These are phyloP conservation scores for Bisporella sp. DNA, from an alignment of 2,329 filamentous ascomycete species.

Conservation along the genomic window DNA sequence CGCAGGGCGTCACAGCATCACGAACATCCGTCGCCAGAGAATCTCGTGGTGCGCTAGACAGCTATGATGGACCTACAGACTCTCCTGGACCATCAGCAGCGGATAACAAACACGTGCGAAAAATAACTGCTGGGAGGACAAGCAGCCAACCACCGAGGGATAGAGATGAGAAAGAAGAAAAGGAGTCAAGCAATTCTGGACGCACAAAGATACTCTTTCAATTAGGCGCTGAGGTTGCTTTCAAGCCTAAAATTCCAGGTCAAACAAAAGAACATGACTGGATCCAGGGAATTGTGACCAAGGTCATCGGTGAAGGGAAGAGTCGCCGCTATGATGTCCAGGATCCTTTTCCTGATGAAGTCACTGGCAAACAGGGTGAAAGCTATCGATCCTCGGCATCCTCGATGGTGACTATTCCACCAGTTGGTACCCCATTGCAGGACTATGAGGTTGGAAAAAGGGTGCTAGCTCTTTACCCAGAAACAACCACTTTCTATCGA, in stretches of 20 bases:
- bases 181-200: slow-evolving; percentile 9
- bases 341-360: slow-evolving; percentile 70
- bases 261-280: slow-evolving; percentile 49
- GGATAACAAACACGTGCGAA: slow-evolving; percentile 22
- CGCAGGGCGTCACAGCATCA: slow-evolving; percentile 6
- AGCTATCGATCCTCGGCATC: slow-evolving; percentile 64
- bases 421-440: slow-evolving; percentile 50
- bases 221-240: slow-evolving; percentile 59
- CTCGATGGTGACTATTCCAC: slow-evolving; percentile 71
- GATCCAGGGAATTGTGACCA: slow-evolving; percentile 73
- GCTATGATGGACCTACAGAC: slow-evolving; percentile 23
- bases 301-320: slow-evolving; percentile 69
- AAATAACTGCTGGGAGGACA: slow-evolving; percentile 17
- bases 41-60: slow-evolving; percentile 20
- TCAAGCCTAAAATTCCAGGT: slow-evolving; percentile 49
- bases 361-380: slow-evolving; percentile 54
- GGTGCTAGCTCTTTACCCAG: slow-evolving; percentile 72
- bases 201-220: slow-evolving; percentile 48
- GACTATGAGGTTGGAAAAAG: slow-evolving; percentile 59
- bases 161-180: slow-evolving; percentile 18
- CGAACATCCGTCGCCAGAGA: slow-evolving; percentile 17
- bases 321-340: slow-evolving; percentile 73
- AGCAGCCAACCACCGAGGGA: slow-evolving; percentile 25
- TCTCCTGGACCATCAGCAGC: slow-evolving; percentile 25
- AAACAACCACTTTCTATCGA: slow-evolving; percentile 81